phyloP scores from a whole-genome alignment of 352 stramenopile genomes.

The Phytopythium boreale region DNA sequence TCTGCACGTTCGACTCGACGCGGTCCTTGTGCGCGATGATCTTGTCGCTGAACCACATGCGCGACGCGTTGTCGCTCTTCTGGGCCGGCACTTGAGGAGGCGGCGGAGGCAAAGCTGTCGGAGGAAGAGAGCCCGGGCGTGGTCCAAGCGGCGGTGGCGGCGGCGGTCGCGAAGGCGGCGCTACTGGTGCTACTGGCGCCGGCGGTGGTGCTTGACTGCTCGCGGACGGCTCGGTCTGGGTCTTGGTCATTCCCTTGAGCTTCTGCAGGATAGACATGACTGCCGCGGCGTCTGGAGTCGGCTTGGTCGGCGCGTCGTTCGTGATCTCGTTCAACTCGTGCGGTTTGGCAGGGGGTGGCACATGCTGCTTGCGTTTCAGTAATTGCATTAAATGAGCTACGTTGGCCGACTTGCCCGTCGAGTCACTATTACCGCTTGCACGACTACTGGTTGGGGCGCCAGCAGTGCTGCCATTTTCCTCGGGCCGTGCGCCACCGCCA shows the following conservation, averaged over 20 bases:
- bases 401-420: constrained; percentile 55
- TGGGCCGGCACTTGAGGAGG: constrained; percentile 12
- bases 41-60: constrained; percentile 86
- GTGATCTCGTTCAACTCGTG: constrained; percentile 38
- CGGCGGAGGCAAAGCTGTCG: constrained; percentile 9
- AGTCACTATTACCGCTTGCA: constrained; percentile 13
- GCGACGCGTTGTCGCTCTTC: constrained; percentile 45
- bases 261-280: constrained; percentile 88
- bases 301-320: constrained; percentile 45
- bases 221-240: constrained; percentile 10
- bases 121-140: constrained; percentile 1
- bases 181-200: not conserved
- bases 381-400: constrained; percentile 81
- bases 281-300: constrained; percentile 52
- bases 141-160: not conserved
- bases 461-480: not conserved
- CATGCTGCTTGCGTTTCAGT: constrained; percentile 67
- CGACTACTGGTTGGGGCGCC: constrained; percentile 10
- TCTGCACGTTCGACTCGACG: constrained; percentile 83
- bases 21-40: constrained; percentile 80
- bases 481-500: not conserved
- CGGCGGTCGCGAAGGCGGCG: not conserved
- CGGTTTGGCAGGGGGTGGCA: constrained; percentile 11
- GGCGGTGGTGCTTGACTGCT: not conserved
- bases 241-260: constrained; percentile 54